Conservation (phyloP, 768 basidiomycete species). For the Lactarius deliciosus region DNA sequence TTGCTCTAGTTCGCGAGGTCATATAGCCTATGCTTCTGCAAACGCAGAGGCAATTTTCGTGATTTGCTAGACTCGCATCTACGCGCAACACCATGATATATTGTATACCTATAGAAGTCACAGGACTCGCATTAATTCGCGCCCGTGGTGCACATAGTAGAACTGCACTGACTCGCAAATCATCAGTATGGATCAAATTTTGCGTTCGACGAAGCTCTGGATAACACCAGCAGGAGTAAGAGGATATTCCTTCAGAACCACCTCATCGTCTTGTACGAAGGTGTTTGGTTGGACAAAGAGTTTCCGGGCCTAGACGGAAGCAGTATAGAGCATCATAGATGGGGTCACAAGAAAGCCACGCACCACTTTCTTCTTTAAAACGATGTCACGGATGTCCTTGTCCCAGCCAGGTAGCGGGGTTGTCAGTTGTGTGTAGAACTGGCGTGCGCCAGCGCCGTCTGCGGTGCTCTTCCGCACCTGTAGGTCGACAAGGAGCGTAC, state of each 20-base stretch:
- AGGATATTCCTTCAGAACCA: slow-evolving; percentile 77
- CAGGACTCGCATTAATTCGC: slow-evolving; percentile 9
- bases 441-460: slow-evolving; percentile 74
- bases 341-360: slow-evolving; percentile 31
- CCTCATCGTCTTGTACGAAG: slow-evolving; percentile 61
- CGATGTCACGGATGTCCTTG: slow-evolving; percentile 71
- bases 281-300: slow-evolving; percentile 86
- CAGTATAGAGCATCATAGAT: background rate
- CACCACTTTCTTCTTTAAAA: slow-evolving; percentile 77
- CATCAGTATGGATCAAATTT: slow-evolving; percentile 20
- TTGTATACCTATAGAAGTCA: slow-evolving; percentile 17
- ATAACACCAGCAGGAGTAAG: slow-evolving; percentile 71
- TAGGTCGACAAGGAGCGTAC: slow-evolving; percentile 73
- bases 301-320: slow-evolving; percentile 63
- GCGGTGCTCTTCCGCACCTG: slow-evolving; percentile 87
- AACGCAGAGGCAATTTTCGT: background rate
- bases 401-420: slow-evolving; percentile 71
- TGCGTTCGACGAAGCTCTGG: slow-evolving; percentile 76
- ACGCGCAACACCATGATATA: slow-evolving; percentile 8
- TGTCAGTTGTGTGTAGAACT: slow-evolving; percentile 79
- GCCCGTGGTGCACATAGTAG: slow-evolving; percentile 20
- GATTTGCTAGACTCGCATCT: slow-evolving; percentile 14
- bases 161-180: background rate
- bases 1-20: slow-evolving; percentile 66
- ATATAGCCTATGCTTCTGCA: slow-evolving; percentile 34